Base-by-base conservation (phyloP, 306 rosid genomes). In the Castanopsis chinensis region DNA sequence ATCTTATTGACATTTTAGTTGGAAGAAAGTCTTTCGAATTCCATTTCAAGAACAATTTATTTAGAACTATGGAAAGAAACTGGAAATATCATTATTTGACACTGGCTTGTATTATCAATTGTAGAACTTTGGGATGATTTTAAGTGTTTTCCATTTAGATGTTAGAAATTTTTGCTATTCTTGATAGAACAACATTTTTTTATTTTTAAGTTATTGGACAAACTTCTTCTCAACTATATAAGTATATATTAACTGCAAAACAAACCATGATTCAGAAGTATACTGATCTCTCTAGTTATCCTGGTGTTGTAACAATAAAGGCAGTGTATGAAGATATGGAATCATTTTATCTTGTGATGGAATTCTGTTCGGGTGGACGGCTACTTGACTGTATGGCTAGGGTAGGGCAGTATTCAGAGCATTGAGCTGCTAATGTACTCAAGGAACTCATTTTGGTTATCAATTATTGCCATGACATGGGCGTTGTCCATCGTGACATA, bases 401-500 rank as follows among this genome's bases (percentile, higher is more conserved):
- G 72, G 72, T 19, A 67, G 27, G 51, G 72, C 72, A 9, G 14
- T 35, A 32, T 35, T 67, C 72, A 4, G 72, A 67, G 72, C 27
- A 67, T 19, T 52, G 28, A 67, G 72, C 72, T 67, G 72, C 72
- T 67, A 35, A 67, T 33, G n/a, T 33, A 35, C 52, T 67, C 49
- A 67, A 67, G 72, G 51, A 67, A 67, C 25, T 67, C 51, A 21
- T 67, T 9, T 67, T 33, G 52, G 52, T 67, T 35, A 67, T 67
- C 28, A 67, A 67, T 52, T 67, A 67, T 67, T 67, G 72, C 18
- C 72, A 67, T 67, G 72, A 67, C 9, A 67, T 67, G 72, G 72
- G 72, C 0, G 72, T 67, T 33, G 72, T 67, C 37, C 52, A 67
- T 17, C 52, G 72, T 18, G 72, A 67, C 72, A 33, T 67, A 67